Conservation (phyloP, 2,329 filamentous ascomycete species). For the Cladophialophora exuberans region DNA sequence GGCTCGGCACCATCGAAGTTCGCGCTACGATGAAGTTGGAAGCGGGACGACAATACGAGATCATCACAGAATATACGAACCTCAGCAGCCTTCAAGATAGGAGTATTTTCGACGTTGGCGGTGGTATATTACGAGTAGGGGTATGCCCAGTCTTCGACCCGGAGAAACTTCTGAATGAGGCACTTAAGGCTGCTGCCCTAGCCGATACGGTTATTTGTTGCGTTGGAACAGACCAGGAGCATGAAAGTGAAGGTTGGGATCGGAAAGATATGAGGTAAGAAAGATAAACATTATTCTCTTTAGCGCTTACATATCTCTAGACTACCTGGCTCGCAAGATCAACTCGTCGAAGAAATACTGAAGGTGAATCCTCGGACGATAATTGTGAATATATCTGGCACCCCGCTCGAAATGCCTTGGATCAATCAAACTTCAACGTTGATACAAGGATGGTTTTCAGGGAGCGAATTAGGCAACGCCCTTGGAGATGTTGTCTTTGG, state of each 20-base stretch:
- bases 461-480: conserved; percentile 78
- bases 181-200: neutral
- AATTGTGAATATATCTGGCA: conserved; percentile 76
- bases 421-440: conserved; percentile 54
- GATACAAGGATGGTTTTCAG: conserved; percentile 80
- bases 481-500: conserved; percentile 78
- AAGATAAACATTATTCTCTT: neutral
- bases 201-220: conserved; percentile 50
- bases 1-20: neutral
- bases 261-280: conserved; percentile 52
- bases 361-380: conserved; percentile 68
- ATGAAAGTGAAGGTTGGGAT: conserved; percentile 74
- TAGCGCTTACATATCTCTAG: neutral
- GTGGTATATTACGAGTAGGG: neutral
- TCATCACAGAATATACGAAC: neutral
- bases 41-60: neutral
- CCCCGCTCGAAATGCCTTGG: conserved; percentile 61
- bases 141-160: neutral
- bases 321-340: conserved; percentile 49
- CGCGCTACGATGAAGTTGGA: neutral
- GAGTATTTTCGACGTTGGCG: neutral
- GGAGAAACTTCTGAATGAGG: conserved; percentile 58
- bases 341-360: conserved; percentile 66
- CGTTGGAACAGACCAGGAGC: conserved; percentile 75
- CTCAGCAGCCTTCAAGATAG: neutral